Evolutionary conservation across 1,139 yeast genomes (phyloP).

Genomic region (Saccharomyces hybrid): DNA sequence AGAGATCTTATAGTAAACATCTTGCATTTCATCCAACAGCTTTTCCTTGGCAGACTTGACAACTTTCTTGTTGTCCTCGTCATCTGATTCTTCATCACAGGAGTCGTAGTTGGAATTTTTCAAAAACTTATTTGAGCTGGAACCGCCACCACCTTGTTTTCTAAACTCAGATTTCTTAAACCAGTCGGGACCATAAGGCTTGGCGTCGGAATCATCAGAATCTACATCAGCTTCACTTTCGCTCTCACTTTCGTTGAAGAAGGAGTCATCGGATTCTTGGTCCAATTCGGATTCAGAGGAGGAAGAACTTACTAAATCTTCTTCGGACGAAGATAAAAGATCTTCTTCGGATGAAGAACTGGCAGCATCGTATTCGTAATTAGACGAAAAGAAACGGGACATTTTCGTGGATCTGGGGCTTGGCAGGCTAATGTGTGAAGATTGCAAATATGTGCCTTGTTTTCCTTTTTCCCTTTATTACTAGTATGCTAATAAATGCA

Average conservation of each 20-base stretch:
- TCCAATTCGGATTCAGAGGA: slow-evolving; percentile 35
- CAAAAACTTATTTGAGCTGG: slow-evolving; percentile 28
- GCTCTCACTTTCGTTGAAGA: slow-evolving; percentile 25
- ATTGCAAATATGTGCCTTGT: slow-evolving; percentile 1
- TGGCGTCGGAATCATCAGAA: slow-evolving; percentile 37
- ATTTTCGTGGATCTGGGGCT: slow-evolving; percentile 26
- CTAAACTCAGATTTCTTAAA: slow-evolving; percentile 36
- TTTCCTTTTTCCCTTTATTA: not conserved
- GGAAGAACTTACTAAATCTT: slow-evolving; percentile 48
- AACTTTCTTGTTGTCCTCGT: slow-evolving; percentile 55
- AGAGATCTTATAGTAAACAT: slow-evolving; percentile 60
- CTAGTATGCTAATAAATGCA: not conserved
- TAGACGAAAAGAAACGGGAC: slow-evolving; percentile 63
- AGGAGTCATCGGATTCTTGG: slow-evolving; percentile 28
- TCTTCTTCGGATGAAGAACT: slow-evolving; percentile 75
- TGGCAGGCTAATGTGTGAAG: slow-evolving; percentile 1
- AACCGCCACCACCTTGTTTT: slow-evolving; percentile 28
- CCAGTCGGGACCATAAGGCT: slow-evolving; percentile 36
- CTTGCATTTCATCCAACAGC: slow-evolving; percentile 76
- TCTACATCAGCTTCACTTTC: slow-evolving; percentile 43
- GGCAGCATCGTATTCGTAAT: slow-evolving; percentile 50
- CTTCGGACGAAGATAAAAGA: slow-evolving; percentile 61
- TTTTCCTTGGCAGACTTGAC: slow-evolving; percentile 93
- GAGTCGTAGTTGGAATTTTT: slow-evolving; percentile 37
- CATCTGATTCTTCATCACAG: slow-evolving; percentile 42